Evolutionary conservation across 192 early-diverging fungal species (phyloP), one percentile per base, ranked within the genome.

Genomic region (Entomortierella lignicola): DNA sequence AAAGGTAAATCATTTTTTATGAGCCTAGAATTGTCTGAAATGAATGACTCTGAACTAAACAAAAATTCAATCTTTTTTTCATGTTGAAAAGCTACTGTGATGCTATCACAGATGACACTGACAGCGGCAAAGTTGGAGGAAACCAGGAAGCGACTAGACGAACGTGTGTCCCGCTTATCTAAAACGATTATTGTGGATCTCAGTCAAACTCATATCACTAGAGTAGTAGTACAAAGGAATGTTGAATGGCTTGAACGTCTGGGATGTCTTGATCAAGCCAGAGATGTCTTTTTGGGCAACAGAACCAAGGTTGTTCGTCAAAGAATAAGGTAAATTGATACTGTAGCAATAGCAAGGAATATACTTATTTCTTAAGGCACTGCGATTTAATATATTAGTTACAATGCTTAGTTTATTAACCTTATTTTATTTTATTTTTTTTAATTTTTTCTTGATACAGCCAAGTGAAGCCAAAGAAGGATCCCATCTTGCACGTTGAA

Each of bases 401-500:
- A n/a, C n/a, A n/a, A n/a, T n/a, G n/a, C n/a, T n/a, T n/a, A n/a
- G n/a, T n/a, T n/a, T n/a, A n/a, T n/a, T n/a, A n/a, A n/a, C n/a
- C n/a, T n/a, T n/a, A n/a, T n/a, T n/a, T n/a, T n/a, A n/a, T n/a
- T n/a, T n/a, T n/a, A n/a, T n/a, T n/a, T n/a, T n/a, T n/a, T n/a
- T n/a, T n/a, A n/a, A n/a, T n/a, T n/a, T n/a, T n/a, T n/a, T n/a
- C n/a, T n/a, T n/a, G n/a, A n/a, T n/a, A n/a, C n/a, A 94, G 92
- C 25, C 95, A 95, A 73, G 89, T 98, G 52, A 89, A 89, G 56
- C 91, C 97, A 37, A 94, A 98, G 81, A 97, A 94, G 30, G 95
- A 97, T 66, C 93, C 95, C 44, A 80, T 90, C 18, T 77, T 89
- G 43, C 96, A 98, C 69, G 93, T 99, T 34, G 86, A 89, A 60